phyloP scores from a whole-genome alignment of 306 rosid species.

The Malus orientalis region DNA sequence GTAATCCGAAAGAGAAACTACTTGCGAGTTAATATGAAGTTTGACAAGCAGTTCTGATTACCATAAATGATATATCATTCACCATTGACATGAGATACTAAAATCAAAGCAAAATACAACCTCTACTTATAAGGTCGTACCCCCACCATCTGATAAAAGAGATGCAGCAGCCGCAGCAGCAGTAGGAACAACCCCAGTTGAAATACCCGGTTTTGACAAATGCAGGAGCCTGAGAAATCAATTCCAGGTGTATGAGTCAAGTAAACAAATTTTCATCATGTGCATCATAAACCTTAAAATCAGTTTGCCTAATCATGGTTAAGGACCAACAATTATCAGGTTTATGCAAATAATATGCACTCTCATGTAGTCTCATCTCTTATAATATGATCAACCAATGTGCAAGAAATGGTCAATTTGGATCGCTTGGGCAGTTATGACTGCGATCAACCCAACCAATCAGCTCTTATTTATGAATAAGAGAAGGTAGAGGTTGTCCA shows the following conservation, averaged over 20 bases:
- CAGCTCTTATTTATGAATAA: background rate
- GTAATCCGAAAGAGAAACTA: background rate
- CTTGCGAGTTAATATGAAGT: background rate
- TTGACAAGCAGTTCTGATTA: background rate
- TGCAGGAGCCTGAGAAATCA: conserved; percentile 77
- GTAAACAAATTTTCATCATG: background rate
- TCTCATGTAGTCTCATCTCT: background rate
- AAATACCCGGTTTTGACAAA: conserved; percentile 83
- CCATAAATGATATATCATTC: background rate
- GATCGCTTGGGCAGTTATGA: background rate
- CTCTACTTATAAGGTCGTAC: conserved; percentile 45
- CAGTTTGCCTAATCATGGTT: background rate
- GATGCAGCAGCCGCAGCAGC: conserved; percentile 99
- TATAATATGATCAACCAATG: background rate
- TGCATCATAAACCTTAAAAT: background rate
- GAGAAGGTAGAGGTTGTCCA: background rate
- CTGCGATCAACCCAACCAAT: background rate
- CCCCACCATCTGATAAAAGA: conserved; percentile 84
- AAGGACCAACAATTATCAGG: background rate
- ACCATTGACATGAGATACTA: background rate
- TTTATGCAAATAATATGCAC: background rate
- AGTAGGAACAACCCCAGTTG: conserved; percentile 93
- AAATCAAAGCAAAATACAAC: conserved; percentile 4
- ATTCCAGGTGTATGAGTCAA: conserved; percentile 9
- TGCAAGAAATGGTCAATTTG: background rate